Evolutionary conservation across 129 eudicot species (phyloP).

Genomic region (Ambrosia trifida): DNA sequence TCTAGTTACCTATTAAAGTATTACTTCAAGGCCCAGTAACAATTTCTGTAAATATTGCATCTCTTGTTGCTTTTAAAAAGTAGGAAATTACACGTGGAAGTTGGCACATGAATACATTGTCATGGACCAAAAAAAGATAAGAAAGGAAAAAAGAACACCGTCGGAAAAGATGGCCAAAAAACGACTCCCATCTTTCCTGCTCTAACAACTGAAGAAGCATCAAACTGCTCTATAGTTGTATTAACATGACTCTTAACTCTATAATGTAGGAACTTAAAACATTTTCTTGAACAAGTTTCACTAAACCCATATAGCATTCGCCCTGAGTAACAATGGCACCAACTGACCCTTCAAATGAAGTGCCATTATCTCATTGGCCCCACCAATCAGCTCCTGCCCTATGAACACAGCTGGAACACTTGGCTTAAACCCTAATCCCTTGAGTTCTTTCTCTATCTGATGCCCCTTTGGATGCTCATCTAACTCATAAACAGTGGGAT

Average conservation of each 20-base stretch:
- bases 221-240: slow-evolving; percentile 35
- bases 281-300: slow-evolving; percentile 17
- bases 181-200: slow-evolving; percentile 30
- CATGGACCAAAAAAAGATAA: neutral
- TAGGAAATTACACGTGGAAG: slow-evolving; percentile 21
- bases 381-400: slow-evolving; percentile 63
- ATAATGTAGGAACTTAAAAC: neutral
- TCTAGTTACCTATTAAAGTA: neutral
- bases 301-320: slow-evolving; percentile 83
- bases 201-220: slow-evolving; percentile 37
- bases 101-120: slow-evolving; percentile 32
- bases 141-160: slow-evolving; percentile 1
- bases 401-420: slow-evolving; percentile 72
- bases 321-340: slow-evolving; percentile 62
- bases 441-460: slow-evolving; percentile 54
- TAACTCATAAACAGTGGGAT: slow-evolving; percentile 63
- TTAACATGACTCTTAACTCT: slow-evolving; percentile 27
- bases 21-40: slow-evolving; percentile 21
- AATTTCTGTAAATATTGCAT: slow-evolving; percentile 9
- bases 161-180: slow-evolving; percentile 25
- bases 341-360: slow-evolving; percentile 66
- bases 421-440: slow-evolving; percentile 49
- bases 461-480: slow-evolving; percentile 61
- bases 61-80: slow-evolving; percentile 23
- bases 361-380: slow-evolving; percentile 74